Percentiles rank a stretch among this genome's conserved stretches.
phyloP scores from a whole-genome alignment of 176 grass and related monocot genomes.

The Stipa capillata region DNA sequence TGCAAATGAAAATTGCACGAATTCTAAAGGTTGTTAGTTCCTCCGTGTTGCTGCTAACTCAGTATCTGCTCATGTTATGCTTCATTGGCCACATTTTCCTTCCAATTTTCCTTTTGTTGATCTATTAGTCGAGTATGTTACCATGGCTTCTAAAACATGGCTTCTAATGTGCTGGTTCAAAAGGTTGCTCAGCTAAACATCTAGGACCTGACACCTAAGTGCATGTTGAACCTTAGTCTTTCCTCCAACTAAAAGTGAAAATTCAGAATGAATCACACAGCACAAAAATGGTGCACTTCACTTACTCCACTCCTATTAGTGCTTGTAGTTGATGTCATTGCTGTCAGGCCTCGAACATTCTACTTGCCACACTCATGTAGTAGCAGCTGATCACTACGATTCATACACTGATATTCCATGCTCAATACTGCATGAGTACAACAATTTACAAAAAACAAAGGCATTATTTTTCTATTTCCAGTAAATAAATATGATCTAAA shows the following conservation, averaged over 20 bases:
- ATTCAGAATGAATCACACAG: background rate
- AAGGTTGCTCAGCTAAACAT: background rate
- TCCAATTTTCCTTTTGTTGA: background rate
- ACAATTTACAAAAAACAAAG: background rate
- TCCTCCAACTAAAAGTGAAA: background rate
- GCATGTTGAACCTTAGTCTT: background rate
- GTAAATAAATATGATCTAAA: background rate
- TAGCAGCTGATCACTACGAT: background rate
- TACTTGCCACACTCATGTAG: background rate
- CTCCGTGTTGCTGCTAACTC: too few relatives aligned
- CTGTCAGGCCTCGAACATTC: slow-evolving; percentile 4
- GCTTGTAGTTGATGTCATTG: background rate
- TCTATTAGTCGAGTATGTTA: background rate
- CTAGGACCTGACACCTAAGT: background rate
- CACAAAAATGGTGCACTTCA: slow-evolving; percentile 1
- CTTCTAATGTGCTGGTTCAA: background rate
- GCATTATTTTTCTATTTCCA: background rate
- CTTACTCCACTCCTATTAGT: background rate
- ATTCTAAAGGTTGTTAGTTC: background rate
- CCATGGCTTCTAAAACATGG: background rate
- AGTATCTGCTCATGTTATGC: background rate
- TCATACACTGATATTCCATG: background rate
- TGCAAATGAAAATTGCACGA: background rate
- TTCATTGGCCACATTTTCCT: background rate
- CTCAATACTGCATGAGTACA: background rate